These are phyloP conservation scores for Grigorovia jiainica DNA, from an alignment of 805 yeast species.

Conservation along the genomic window DNA sequence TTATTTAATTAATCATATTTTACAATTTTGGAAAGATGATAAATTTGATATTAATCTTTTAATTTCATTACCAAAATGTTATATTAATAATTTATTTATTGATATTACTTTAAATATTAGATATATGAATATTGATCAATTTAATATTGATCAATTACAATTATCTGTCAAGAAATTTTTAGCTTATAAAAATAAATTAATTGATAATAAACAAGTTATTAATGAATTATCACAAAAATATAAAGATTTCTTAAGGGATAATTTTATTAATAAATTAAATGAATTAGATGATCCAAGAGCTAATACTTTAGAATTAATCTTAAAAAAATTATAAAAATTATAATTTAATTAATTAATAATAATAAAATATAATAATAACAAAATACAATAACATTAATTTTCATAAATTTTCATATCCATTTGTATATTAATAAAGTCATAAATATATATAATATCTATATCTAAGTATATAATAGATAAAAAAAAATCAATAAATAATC, in stretches of 20 bases:
- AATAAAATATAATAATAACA: neutral
- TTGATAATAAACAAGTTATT: slow-evolving; percentile 22
- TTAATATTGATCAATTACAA: slow-evolving; percentile 50
- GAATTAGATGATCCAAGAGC: slow-evolving; percentile 21
- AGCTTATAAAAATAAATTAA: slow-evolving; percentile 44
- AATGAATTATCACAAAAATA: slow-evolving; percentile 30
- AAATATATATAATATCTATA: slow-evolving; percentile 2
- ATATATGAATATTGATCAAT: slow-evolving; percentile 31
- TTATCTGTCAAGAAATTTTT: slow-evolving; percentile 60
- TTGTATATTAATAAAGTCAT: neutral
- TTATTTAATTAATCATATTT: slow-evolving; percentile 56
- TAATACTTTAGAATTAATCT: slow-evolving; percentile 24
- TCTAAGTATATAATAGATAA: too few relatives aligned
- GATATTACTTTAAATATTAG: slow-evolving; percentile 66
- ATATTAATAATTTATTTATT: slow-evolving; percentile 33
- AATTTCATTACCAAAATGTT: slow-evolving; percentile 24
- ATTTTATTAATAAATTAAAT: slow-evolving; percentile 24
- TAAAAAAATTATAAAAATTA: slow-evolving; percentile 22
- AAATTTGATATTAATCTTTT: slow-evolving; percentile 28
- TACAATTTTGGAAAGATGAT: slow-evolving; percentile 40
- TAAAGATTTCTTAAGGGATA: slow-evolving; percentile 26
- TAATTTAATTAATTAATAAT: neutral
- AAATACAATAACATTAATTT: neutral
- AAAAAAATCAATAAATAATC: neutral
- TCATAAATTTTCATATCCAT: neutral